phyloP scores from a whole-genome alignment of 768 basidiomycete genomes.

The Panellus pusillus region DNA sequence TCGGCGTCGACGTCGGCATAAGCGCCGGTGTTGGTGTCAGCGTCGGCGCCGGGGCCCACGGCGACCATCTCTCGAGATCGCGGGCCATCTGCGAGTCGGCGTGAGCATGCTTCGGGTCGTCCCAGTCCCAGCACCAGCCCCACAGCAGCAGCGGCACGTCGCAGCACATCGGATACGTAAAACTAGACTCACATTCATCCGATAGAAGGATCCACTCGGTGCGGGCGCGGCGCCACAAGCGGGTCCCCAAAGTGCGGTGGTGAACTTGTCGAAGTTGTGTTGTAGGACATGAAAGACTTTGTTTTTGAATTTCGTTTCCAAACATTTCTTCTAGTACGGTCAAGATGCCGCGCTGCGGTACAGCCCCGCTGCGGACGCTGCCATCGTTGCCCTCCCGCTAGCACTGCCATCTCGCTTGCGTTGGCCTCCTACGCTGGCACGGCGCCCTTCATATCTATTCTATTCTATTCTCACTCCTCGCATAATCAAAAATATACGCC shows the following conservation, averaged over 20 bases:
- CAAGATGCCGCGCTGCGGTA: too few species aligned
- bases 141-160: constrained; percentile 20
- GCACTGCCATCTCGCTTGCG: too few species aligned
- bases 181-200: constrained; percentile 56
- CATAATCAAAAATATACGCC: too few species aligned
- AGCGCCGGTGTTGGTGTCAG: constrained; percentile 23
- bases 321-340: too few species aligned
- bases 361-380: too few species aligned
- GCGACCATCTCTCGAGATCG: constrained; percentile 43
- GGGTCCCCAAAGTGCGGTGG: constrained; percentile 55
- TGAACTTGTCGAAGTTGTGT: too few species aligned
- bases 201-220: constrained; percentile 57
- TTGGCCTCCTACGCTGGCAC: too few species aligned
- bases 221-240: constrained; percentile 65
- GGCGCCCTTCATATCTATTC: too few species aligned
- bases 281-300: too few species aligned
- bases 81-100: constrained; percentile 57
- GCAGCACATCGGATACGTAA: constrained; percentile 14
- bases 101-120: constrained; percentile 1
- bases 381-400: too few species aligned
- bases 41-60: constrained; percentile 22
- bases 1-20: constrained; percentile 18
- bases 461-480: too few species aligned
- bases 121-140: constrained; percentile 24
- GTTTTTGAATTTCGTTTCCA: too few species aligned